A percentile compares a stretch with the other conserved stretches of the same genome.
phyloP scores from a whole-genome alignment of 306 rosid genomes.

The Argentina anserina region DNA sequence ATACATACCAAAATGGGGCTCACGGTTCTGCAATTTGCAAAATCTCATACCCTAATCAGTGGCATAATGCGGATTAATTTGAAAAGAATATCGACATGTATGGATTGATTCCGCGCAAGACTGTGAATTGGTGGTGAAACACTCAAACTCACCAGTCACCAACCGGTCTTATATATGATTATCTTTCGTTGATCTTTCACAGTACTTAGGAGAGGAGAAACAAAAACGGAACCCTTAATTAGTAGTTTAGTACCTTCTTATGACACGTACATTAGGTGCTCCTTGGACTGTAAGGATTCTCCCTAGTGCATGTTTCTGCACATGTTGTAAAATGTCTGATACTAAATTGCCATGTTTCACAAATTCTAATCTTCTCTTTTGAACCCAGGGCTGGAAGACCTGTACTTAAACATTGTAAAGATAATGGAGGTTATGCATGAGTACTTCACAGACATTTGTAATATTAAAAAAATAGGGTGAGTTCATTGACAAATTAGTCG shows the following conservation, averaged over 20 bases:
- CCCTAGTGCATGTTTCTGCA: slow-evolving; percentile 14
- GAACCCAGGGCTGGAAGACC: slow-evolving; percentile 23
- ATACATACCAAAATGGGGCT: background rate
- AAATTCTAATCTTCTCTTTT: slow-evolving; percentile 20
- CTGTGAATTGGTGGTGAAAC: background rate
- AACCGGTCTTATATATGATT: too few species aligned
- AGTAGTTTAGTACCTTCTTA: slow-evolving; percentile 20
- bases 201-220: background rate
- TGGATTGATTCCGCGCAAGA: background rate
- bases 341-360: slow-evolving; percentile 12
- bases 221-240: background rate
- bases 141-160: background rate
- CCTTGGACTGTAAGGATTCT: slow-evolving; percentile 17
- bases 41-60: background rate
- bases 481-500: background rate
- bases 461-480: background rate
- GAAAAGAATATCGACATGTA: background rate
- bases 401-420: background rate
- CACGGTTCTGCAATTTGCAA: background rate
- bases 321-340: slow-evolving; percentile 13
- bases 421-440: background rate
- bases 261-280: slow-evolving; percentile 13
- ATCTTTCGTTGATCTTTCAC: background rate
- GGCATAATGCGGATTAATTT: background rate
- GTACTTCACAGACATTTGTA: background rate